Percentiles rank a stretch among this genome's conserved stretches.
phyloP scores from a whole-genome alignment of 208 protist genomes.

The Trypanosoma scelopori region DNA sequence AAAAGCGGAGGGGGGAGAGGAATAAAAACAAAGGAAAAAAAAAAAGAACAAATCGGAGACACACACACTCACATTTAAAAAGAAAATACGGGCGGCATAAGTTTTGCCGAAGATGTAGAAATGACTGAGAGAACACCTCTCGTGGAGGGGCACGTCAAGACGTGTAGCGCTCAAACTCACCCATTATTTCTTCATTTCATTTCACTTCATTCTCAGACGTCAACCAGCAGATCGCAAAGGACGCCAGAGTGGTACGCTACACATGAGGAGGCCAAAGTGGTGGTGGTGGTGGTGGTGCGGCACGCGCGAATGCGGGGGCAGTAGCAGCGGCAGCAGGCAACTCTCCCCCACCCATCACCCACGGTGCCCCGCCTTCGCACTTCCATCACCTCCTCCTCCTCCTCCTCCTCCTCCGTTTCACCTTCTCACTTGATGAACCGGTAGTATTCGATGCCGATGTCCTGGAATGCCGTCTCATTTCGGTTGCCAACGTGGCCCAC shows the following conservation, averaged over 20 bases:
- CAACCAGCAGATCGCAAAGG: too few species aligned
- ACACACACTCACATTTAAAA: neutral
- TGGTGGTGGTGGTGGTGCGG: too few species aligned
- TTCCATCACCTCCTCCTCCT: neutral
- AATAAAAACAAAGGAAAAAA: neutral
- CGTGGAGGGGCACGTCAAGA: neutral
- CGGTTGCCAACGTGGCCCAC: conserved; percentile 74
- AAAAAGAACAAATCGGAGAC: conserved; percentile 8
- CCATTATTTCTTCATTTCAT: neutral
- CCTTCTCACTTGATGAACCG: conserved; percentile 59
- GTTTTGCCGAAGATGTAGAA: too few species aligned
- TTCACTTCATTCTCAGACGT: too few species aligned
- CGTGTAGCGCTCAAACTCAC: neutral
- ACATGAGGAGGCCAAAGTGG: too few species aligned
- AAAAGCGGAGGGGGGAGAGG: too few species aligned
- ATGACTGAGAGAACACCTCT: neutral
- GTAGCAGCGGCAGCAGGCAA: too few species aligned
- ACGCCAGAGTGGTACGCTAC: too few species aligned
- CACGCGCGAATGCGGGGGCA: too few species aligned
- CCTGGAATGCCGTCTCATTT: conserved; percentile 87
- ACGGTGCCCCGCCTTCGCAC: too few species aligned
- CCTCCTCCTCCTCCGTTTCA: neutral
- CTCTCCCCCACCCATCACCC: too few species aligned
- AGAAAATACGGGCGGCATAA: too few species aligned
- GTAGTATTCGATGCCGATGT: conserved; percentile 92